Evolutionary conservation across 2,329 filamentous ascomycete genomes (phyloP).

Genomic region (Cytospora piceicola): DNA sequence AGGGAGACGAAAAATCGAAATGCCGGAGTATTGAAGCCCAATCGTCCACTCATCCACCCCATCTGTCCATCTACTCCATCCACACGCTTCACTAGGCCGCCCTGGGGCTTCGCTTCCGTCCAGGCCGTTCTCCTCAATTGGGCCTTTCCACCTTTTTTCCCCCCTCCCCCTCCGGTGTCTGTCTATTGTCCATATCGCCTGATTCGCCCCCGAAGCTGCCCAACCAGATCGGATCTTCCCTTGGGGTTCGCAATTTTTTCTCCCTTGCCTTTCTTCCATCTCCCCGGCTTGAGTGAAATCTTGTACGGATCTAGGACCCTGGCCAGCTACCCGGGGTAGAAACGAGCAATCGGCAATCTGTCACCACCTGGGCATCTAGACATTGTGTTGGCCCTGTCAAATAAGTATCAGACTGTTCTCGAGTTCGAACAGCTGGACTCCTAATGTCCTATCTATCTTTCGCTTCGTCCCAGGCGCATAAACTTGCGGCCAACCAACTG

Average conservation of each 20-base stretch:
- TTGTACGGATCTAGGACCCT: not conserved
- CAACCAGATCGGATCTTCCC: not conserved
- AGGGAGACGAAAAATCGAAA: not conserved
- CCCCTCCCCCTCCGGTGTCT: too few relatives aligned
- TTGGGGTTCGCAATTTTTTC: not conserved
- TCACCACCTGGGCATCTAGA: too few relatives aligned
- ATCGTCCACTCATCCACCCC: not conserved
- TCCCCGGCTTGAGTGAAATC: too few relatives aligned
- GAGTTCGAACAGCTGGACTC: not conserved
- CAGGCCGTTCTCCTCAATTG: not conserved
- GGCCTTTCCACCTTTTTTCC: not conserved
- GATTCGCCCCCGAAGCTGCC: not conserved
- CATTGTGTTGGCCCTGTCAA: too few relatives aligned
- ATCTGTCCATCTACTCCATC: not conserved
- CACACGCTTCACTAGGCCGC: not conserved
- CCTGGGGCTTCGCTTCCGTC: not conserved
- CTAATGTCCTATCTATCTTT: not conserved
- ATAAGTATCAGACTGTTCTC: not conserved
- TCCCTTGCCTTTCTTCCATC: not conserved
- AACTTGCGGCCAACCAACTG: not conserved
- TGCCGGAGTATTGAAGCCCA: slow-evolving; percentile 1
- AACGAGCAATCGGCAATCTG: too few relatives aligned
- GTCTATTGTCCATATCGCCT: not conserved
- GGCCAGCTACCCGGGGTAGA: too few relatives aligned
- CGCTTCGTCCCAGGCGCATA: not conserved